Evolutionary conservation across 345 rosid species (phyloP).

Genomic region (Lepidium didymum): DNA sequence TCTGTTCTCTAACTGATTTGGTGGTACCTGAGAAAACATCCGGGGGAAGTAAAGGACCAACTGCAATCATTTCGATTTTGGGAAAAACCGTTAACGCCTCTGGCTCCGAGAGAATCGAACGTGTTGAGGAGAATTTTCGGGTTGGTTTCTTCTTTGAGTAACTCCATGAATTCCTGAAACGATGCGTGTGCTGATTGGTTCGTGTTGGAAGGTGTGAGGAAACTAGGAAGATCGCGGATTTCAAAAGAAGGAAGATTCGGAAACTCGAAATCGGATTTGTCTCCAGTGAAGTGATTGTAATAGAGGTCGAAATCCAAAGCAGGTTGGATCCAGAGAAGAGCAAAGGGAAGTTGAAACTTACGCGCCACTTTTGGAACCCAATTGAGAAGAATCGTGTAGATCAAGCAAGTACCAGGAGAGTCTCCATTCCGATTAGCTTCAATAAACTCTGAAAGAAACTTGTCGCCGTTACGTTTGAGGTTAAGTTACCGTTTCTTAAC

Average conservation of each 20-base stretch:
- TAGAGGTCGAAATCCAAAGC: slow-evolving; percentile 47
- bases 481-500: background rate
- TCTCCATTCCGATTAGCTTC: slow-evolving; percentile 3
- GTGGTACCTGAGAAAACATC: background rate
- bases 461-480: slow-evolving; percentile 6
- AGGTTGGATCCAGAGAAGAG: slow-evolving; percentile 55
- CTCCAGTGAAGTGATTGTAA: slow-evolving; percentile 37
- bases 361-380: slow-evolving; percentile 48
- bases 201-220: slow-evolving; percentile 18
- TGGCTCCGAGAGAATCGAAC: slow-evolving; percentile 32
- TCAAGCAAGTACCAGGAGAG: slow-evolving; percentile 12
- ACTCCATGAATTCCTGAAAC: slow-evolving; percentile 16
- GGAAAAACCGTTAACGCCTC: slow-evolving; percentile 16
- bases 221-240: slow-evolving; percentile 42
- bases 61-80: background rate
- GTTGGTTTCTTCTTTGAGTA: slow-evolving; percentile 15
- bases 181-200: background rate
- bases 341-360: slow-evolving; percentile 25
- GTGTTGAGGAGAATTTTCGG: slow-evolving; percentile 36
- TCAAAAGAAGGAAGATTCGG: slow-evolving; percentile 15
- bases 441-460: background rate
- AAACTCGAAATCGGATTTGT: slow-evolving; percentile 21
- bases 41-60: slow-evolving; percentile 26
- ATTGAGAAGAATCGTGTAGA: slow-evolving; percentile 29
- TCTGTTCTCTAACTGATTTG: background rate